Evolutionary conservation across 2,329 filamentous ascomycete species (phyloP).

Genomic region (Epichloe sp.): DNA sequence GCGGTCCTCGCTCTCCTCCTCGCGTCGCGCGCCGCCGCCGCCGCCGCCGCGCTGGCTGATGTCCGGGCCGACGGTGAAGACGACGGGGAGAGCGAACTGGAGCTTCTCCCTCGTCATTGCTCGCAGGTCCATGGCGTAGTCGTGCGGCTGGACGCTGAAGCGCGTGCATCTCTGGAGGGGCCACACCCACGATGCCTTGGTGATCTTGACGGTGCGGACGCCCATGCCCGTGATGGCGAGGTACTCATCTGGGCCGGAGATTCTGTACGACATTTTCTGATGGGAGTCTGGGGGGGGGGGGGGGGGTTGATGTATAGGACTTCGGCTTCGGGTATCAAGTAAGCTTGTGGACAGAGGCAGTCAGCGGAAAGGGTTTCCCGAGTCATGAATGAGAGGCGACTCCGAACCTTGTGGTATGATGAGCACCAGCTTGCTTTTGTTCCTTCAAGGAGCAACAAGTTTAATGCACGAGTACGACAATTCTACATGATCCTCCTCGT

Average conservation of each 20-base stretch:
- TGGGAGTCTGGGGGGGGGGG: no score
- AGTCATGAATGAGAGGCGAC: no score
- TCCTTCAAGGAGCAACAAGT: no score
- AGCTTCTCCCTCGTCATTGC: conserved; percentile 84
- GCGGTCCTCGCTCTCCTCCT: conserved; percentile 27
- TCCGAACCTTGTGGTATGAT: no score
- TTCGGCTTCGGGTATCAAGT: not conserved
- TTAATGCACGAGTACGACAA: no score
- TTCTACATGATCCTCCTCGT: no score
- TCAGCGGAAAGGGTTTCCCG: no score
- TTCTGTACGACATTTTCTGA: conserved; percentile 43
- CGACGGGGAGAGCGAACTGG: conserved; percentile 67
- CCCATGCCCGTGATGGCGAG: conserved; percentile 76
- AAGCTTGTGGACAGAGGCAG: no score
- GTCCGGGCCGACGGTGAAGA: conserved; percentile 76
- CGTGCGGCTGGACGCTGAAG: conserved; percentile 59
- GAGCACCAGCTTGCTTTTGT: no score
- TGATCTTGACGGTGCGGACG: conserved; percentile 60
- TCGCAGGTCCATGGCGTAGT: conserved; percentile 71
- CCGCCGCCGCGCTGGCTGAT: conserved; percentile 41
- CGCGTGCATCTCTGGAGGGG: conserved; percentile 55
- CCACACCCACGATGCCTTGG: conserved; percentile 61
- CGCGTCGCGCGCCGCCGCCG: conserved; percentile 17
- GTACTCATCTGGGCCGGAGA: conserved; percentile 69
- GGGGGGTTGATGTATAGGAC: no score